Conservation (phyloP, 192 early-diverging fungal species). For the Coemansia sp. region DNA sequence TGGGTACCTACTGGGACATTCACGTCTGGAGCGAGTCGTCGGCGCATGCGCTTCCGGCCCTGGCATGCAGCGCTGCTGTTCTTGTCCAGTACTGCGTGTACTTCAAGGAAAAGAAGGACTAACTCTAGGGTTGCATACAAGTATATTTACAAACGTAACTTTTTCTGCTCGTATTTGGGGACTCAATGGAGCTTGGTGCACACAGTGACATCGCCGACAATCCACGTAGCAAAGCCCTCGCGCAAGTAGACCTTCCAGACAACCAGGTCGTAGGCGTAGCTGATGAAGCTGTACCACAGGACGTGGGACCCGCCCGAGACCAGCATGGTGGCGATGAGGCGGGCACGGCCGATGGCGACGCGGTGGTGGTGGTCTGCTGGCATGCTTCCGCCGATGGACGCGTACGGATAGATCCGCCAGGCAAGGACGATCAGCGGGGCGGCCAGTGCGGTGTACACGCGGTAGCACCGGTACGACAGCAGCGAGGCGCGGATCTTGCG, state of each 20-base stretch:
- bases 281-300: slow-evolving; percentile 57
- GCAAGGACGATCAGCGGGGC: slow-evolving; percentile 26
- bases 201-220: slow-evolving; percentile 33
- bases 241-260: slow-evolving; percentile 52
- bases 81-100: slow-evolving; percentile 12
- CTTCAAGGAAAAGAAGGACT: slow-evolving; percentile 19
- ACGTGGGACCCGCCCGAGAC: slow-evolving; percentile 45
- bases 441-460: slow-evolving; percentile 45
- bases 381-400: slow-evolving; percentile 19
- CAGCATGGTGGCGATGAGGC: slow-evolving; percentile 29
- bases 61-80: slow-evolving; percentile 2
- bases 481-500: slow-evolving; percentile 34
- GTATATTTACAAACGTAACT: too few species aligned
- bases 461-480: slow-evolving; percentile 35
- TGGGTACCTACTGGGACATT: background rate
- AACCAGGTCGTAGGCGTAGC: slow-evolving; percentile 54
- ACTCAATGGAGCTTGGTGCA: slow-evolving; percentile 48
- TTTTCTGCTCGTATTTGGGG: too few species aligned
- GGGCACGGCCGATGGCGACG: slow-evolving; percentile 10
- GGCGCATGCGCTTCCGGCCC: background rate
- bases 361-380: too few species aligned
- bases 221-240: slow-evolving; percentile 52
- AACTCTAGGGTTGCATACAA: too few species aligned
- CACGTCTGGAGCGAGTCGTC: background rate
- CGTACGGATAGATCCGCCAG: slow-evolving; percentile 46